Percentiles rank a stretch among this genome's conserved stretches.
Conservation (phyloP, 192 early-diverging fungal species). For the Geranomyces michiganensis region DNA sequence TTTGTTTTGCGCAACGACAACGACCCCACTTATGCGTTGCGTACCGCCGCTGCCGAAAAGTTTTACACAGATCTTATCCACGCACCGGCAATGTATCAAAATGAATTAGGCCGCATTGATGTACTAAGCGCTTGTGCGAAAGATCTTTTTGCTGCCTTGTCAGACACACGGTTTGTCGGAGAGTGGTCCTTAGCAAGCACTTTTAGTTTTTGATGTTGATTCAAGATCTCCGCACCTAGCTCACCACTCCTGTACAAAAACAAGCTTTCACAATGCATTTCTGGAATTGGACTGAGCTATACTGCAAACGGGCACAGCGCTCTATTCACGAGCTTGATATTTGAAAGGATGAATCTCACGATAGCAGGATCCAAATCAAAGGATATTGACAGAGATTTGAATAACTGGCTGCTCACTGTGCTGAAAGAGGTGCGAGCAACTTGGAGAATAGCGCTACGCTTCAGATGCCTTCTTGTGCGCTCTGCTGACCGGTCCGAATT, state of each 20-base stretch:
- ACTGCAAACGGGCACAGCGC: background rate
- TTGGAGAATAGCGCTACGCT: background rate
- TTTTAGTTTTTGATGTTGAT: background rate
- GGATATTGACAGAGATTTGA: constrained; percentile 19
- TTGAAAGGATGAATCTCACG: constrained; percentile 12
- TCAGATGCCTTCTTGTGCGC: background rate
- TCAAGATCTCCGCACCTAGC: background rate
- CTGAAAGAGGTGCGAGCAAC: constrained; percentile 18
- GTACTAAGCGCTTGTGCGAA: background rate
- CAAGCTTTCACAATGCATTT: constrained; percentile 8
- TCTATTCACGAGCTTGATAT: constrained; percentile 18
- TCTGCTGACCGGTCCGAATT: constrained; percentile 1
- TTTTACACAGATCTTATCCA: constrained; percentile 6
- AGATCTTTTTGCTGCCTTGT: constrained; percentile 15
- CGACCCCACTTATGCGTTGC: constrained; percentile 22
- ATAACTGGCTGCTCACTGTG: constrained; percentile 23
- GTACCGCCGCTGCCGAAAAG: constrained; percentile 22
- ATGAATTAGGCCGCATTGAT: constrained; percentile 10
- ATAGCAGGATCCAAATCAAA: background rate
- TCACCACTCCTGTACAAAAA: constrained; percentile 1
- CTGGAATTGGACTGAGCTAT: constrained; percentile 8
- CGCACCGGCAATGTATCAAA: background rate
- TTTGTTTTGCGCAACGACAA: constrained; percentile 8
- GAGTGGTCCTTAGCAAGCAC: background rate
- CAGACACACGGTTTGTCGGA: constrained; percentile 21